phyloP scores from a whole-genome alignment of 1,284 basidiomycete species.

The Xerocomus minutiporus region DNA sequence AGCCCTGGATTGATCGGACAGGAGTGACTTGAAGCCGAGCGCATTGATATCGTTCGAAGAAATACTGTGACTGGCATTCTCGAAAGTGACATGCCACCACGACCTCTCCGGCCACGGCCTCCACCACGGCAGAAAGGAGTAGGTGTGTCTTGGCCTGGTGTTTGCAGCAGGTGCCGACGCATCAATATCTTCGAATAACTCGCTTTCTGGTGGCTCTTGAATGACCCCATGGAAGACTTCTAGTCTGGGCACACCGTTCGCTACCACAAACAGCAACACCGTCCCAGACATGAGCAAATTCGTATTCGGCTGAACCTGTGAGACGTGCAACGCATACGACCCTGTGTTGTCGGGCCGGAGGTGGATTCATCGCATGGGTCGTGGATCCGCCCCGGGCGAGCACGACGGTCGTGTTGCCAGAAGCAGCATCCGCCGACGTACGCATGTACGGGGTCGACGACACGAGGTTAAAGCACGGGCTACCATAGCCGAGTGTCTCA shows the following conservation, averaged over 20 bases:
- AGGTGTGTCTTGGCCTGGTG: conserved; percentile 23
- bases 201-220: conserved; percentile 39
- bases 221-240: conserved; percentile 37
- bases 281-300: too few relatives aligned
- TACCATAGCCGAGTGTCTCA: too few relatives aligned
- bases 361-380: too few relatives aligned
- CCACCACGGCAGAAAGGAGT: conserved; percentile 37
- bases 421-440: too few relatives aligned
- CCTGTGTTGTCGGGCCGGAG: too few relatives aligned
- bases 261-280: too few relatives aligned
- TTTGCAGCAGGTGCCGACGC: conserved; percentile 34
- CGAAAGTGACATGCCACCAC: conserved; percentile 58
- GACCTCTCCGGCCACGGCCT: conserved; percentile 37
- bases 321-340: too few relatives aligned
- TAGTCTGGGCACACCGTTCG: conserved; percentile 31
- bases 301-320: too few relatives aligned
- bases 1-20: conserved; percentile 44
- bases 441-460: too few relatives aligned
- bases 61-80: conserved; percentile 52
- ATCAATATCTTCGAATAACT: conserved; percentile 41
- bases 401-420: too few relatives aligned
- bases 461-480: too few relatives aligned
- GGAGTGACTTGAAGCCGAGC: conserved; percentile 35
- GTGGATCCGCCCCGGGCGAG: too few relatives aligned
- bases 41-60: conserved; percentile 48